A percentile compares a stretch with the other conserved stretches of the same genome.
phyloP scores from a whole-genome alignment of 1,284 basidiomycete genomes.

The Lentinula novae-zelandiae region DNA sequence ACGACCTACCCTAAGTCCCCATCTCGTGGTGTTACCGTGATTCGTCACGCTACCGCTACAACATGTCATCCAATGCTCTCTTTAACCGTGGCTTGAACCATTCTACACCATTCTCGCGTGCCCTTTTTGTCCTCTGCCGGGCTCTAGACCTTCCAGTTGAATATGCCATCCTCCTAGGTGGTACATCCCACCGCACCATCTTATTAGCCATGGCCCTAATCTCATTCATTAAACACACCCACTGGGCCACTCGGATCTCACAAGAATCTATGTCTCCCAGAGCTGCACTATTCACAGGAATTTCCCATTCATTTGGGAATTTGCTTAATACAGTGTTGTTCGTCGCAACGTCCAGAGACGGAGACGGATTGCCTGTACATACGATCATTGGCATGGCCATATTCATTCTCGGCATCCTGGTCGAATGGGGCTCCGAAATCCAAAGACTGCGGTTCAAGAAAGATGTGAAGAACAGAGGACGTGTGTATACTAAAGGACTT shows the following conservation, averaged over 20 bases:
- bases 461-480: conserved; percentile 19
- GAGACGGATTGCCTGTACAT: neutral
- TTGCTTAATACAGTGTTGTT: conserved; percentile 1
- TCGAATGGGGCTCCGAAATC: conserved; percentile 18
- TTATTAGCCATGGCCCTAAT: conserved; percentile 3
- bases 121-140: conserved; percentile 5
- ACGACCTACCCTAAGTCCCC: no score
- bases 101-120: neutral
- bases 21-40: no score
- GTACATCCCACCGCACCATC: neutral
- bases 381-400: conserved; percentile 10
- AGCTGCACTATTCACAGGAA: neutral
- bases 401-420: conserved; percentile 15
- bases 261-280: neutral
- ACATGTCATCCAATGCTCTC: neutral
- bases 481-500: conserved; percentile 18
- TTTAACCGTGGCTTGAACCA: neutral
- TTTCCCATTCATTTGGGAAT: neutral
- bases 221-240: neutral
- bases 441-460: conserved; percentile 20
- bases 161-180: conserved; percentile 7
- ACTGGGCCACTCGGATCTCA: neutral
- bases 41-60: neutral
- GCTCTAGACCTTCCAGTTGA: conserved; percentile 6
- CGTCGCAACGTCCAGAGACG: neutral